Conservation (phyloP, 2,329 filamentous ascomycete species). For the Paramyrothecium roridum region DNA sequence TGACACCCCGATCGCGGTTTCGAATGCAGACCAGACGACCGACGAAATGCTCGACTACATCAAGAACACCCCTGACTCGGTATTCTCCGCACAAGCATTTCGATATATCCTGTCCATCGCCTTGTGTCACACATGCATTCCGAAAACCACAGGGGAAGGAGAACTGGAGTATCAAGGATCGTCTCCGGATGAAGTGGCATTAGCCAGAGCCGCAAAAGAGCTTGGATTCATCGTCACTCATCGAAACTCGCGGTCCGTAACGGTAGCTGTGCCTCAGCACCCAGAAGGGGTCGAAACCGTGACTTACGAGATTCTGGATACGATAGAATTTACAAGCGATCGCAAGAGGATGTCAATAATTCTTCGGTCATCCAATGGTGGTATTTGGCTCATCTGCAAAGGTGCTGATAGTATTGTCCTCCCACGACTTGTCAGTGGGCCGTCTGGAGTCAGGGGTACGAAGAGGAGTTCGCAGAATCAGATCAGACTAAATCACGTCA, state of each 20-base stretch:
- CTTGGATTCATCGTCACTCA: slow-evolving; percentile 74
- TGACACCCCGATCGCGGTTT: no score
- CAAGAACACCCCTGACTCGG: slow-evolving; percentile 66
- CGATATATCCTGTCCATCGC: slow-evolving; percentile 79
- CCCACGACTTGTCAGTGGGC: no score
- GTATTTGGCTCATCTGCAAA: slow-evolving; percentile 80
- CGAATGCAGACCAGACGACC: no score
- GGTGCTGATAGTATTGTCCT: slow-evolving; percentile 80
- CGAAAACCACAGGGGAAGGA: slow-evolving; percentile 69
- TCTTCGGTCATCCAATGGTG: slow-evolving; percentile 75
- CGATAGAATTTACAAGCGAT: slow-evolving; percentile 85
- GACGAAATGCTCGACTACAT: slow-evolving; percentile 79
- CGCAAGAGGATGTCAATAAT: slow-evolving; percentile 87
- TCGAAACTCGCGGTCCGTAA: slow-evolving; percentile 65
- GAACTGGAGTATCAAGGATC: slow-evolving; percentile 75
- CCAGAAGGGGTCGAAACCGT: no score
- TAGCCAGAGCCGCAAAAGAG: slow-evolving; percentile 80
- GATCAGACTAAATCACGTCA: no score
- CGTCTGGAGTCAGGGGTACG: no score
- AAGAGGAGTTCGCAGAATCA: no score
- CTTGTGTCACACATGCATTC: slow-evolving; percentile 81
- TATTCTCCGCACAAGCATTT: slow-evolving; percentile 72
- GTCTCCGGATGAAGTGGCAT: slow-evolving; percentile 80
- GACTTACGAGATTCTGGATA: slow-evolving; percentile 73
- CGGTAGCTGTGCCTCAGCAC: slow-evolving; percentile 57